phyloP scores from a whole-genome alignment of 192 early-diverging fungal genomes.

The Thamnidium elegans region DNA sequence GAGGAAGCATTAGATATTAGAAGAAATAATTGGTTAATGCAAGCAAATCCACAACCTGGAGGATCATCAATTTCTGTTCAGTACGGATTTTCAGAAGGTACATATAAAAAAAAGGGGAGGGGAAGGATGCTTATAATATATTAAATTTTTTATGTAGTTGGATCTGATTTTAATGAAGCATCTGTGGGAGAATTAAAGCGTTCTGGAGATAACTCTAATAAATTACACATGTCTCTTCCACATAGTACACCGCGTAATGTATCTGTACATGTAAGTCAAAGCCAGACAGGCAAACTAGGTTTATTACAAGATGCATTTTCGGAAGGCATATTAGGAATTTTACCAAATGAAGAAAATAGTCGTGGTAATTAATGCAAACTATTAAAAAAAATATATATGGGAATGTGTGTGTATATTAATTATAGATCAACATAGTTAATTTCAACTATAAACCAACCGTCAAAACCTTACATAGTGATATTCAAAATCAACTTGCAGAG shows the following conservation, averaged over 20 bases:
- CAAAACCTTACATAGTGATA: not conserved
- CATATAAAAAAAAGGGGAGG: not conserved
- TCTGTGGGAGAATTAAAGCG: conserved; percentile 33
- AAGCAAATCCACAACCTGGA: conserved; percentile 15
- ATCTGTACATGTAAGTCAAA: conserved; percentile 11
- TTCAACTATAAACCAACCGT: not conserved
- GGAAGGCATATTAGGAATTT: conserved; percentile 17
- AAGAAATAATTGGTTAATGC: conserved; percentile 35
- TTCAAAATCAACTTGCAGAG: conserved; percentile 38
- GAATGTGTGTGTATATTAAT: not conserved
- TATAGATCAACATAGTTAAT: conserved; percentile 1
- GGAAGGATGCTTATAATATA: not conserved
- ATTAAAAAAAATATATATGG: not conserved
- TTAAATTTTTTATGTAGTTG: conserved; percentile 16
- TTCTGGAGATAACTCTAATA: not conserved
- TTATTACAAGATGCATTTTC: conserved; percentile 2
- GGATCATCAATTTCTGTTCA: conserved; percentile 28
- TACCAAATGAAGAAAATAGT: not conserved
- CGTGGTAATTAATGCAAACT: not conserved
- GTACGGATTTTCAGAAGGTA: conserved; percentile 40
- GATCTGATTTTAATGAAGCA: conserved; percentile 34
- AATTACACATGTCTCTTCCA: conserved; percentile 24
- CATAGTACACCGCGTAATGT: conserved; percentile 23
- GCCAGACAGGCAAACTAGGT: conserved; percentile 6
- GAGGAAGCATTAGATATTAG: conserved; percentile 35